phyloP scores from a whole-genome alignment of 164 flowering plant species.

The Macadamia integrifolia region DNA sequence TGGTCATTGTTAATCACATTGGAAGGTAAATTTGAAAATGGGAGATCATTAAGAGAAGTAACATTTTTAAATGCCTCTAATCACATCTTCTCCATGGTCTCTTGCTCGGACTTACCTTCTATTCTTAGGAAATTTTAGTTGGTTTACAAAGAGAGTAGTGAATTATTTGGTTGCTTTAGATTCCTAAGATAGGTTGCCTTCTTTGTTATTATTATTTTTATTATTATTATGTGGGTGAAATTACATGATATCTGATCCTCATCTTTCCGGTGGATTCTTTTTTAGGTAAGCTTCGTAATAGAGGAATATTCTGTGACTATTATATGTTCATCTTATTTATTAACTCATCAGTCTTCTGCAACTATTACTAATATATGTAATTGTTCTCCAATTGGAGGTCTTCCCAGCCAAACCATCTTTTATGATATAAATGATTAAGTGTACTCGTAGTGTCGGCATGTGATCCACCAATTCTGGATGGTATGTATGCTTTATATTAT shows the following conservation, averaged over 20 bases:
- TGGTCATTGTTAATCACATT: too few species aligned
- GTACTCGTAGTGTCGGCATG: neutral
- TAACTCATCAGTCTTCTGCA: neutral
- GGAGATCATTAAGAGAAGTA: too few species aligned
- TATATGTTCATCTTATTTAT: neutral
- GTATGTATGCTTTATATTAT: neutral
- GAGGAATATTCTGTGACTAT: neutral
- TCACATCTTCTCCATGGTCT: too few species aligned
- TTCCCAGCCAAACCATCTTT: neutral
- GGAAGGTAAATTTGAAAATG: too few species aligned
- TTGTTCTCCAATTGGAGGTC: neutral
- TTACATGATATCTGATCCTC: neutral
- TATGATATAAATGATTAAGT: neutral
- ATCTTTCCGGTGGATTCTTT: slow-evolving; percentile 1
- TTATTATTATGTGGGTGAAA: neutral
- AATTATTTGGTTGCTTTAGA: too few species aligned
- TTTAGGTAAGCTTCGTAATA: slow-evolving; percentile 2
- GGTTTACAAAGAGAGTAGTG: too few species aligned
- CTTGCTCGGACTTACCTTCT: too few species aligned
- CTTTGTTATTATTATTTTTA: too few species aligned
- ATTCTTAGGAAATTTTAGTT: too few species aligned
- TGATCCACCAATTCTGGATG: neutral
- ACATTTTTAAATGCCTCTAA: too few species aligned
- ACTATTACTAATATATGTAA: neutral
- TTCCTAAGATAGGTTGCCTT: too few species aligned